A percentile compares a stretch with the other conserved stretches of the same genome.
These are phyloP conservation scores for Fusarium ambrosium DNA, from an alignment of 2,329 filamentous ascomycete genomes.

Conservation along the genomic window DNA sequence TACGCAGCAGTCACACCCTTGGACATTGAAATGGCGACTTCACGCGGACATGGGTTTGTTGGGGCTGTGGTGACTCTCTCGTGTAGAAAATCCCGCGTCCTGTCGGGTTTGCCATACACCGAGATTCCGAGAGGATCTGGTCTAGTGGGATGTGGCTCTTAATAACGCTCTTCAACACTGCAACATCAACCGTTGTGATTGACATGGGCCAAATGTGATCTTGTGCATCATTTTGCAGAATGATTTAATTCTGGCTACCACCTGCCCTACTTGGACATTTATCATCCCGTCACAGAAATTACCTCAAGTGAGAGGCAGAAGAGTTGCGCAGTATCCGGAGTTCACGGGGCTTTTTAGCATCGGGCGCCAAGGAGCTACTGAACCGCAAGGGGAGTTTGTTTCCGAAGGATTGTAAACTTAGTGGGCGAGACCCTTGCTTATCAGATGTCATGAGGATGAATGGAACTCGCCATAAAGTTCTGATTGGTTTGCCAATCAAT, in stretches of 20 bases:
- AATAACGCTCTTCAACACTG: not conserved
- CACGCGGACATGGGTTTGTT: not conserved
- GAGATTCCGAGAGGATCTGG: not conserved
- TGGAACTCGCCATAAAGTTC: not conserved
- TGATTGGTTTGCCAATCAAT: not conserved
- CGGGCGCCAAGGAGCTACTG: not conserved
- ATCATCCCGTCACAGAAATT: not conserved
- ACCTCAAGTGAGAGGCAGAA: not conserved
- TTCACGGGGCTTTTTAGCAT: not conserved
- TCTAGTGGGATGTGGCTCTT: not conserved
- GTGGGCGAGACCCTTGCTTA: not conserved
- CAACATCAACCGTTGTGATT: not conserved
- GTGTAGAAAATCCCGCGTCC: not conserved
- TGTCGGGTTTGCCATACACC: not conserved
- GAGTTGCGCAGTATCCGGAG: not conserved
- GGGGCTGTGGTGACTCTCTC: not conserved
- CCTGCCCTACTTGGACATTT: not conserved
- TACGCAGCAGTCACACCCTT: not conserved
- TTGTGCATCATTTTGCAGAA: not conserved
- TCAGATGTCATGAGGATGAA: not conserved
- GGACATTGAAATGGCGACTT: not conserved
- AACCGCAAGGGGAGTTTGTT: not conserved
- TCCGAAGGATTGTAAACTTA: not conserved
- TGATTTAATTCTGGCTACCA: not conserved
- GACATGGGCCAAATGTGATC: not conserved